Evolutionary conservation across 306 rosid genomes (phyloP), one percentile per base, ranked within the genome.

Genomic region (Luffa aegyptiaca): DNA sequence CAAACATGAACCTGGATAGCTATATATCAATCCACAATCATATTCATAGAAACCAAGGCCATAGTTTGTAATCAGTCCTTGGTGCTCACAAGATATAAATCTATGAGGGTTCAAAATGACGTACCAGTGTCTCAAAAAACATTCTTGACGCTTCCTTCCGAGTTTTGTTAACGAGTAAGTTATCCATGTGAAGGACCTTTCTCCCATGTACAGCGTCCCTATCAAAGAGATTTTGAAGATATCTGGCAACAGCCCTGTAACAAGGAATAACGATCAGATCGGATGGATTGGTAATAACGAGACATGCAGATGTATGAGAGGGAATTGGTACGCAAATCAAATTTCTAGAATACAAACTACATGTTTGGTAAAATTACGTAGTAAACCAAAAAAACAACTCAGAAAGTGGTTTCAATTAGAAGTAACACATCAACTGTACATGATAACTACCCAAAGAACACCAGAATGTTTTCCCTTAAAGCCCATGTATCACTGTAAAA

Each of bases 161-260:
- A 72, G 92, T 84, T 86, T 90, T 90, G 76, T 92, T 87, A 17
- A 83, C 86, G 82, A 96, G 85, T 74, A 96, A 80, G 57, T 81
- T 86, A 83, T 93, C 96, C 88, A 96, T 88, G 62, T 90, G 82
- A 79, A 93, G 89, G 83, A 83, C 83, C 82, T 84, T 89, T 84
- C 86, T 88, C 72, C 90, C 98, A 46, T 77, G 89, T 75, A 80
- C 80, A 21, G 86, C 81, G 83, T 93, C 98, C 86, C 93, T 92
- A 51, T 90, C 94, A 84, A 96, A 93, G 86, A 85, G 81, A 63
- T 82, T 88, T 86, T 96, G 99, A 71, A 96, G 96, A 86, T 96
- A 96, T 84, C 92, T 96, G 74, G 96, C 97, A 84, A 96, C 99
- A 81, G 96, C 94, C 90, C 99, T 88, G 83, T 31, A 84, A 74